A percentile compares a stretch with the other conserved stretches of the same genome.
Evolutionary conservation across 164 flowering plant species (phyloP).

Genomic region (Chimonanthus salicifolius): DNA sequence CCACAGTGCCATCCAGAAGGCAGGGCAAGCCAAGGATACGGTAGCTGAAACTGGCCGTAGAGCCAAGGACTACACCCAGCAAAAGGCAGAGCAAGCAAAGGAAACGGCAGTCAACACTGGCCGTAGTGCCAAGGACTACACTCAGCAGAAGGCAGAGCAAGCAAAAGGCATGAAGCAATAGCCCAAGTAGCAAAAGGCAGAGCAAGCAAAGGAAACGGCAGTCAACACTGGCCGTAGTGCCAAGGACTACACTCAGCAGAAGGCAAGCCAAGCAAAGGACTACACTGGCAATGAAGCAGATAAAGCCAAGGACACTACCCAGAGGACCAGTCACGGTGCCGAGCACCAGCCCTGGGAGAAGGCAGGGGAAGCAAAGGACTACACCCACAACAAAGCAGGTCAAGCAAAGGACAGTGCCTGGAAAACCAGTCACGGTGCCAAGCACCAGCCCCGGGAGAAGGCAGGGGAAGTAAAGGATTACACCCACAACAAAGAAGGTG

Average conservation of each 20-base stretch:
- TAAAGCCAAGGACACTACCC: background rate
- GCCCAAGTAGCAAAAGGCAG: constrained; percentile 38
- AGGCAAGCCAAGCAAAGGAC: background rate
- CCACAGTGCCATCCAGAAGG: constrained; percentile 7
- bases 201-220: constrained; percentile 34
- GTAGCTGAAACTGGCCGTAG: constrained; percentile 1
- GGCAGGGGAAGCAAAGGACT: background rate
- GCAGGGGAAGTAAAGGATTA: constrained; percentile 25
- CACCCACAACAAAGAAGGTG: constrained; percentile 17
- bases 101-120: constrained; percentile 21
- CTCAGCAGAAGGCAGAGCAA: constrained; percentile 31
- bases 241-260: background rate
- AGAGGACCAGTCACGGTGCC: too few relatives aligned
- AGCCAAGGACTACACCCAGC: background rate
- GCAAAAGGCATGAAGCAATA: too few relatives aligned
- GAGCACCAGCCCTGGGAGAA: too few relatives aligned
- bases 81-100: constrained; percentile 1
- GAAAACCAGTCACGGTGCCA: background rate
- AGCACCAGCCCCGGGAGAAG: background rate
- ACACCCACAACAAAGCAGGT: constrained; percentile 12
- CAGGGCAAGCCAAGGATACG: constrained; percentile 9
- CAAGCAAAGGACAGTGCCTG: constrained; percentile 9
- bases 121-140: constrained; percentile 35
- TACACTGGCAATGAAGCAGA: background rate
- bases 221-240: background rate